phyloP scores from a whole-genome alignment of 768 basidiomycete species.

The Macrolepiota albuminosa region DNA sequence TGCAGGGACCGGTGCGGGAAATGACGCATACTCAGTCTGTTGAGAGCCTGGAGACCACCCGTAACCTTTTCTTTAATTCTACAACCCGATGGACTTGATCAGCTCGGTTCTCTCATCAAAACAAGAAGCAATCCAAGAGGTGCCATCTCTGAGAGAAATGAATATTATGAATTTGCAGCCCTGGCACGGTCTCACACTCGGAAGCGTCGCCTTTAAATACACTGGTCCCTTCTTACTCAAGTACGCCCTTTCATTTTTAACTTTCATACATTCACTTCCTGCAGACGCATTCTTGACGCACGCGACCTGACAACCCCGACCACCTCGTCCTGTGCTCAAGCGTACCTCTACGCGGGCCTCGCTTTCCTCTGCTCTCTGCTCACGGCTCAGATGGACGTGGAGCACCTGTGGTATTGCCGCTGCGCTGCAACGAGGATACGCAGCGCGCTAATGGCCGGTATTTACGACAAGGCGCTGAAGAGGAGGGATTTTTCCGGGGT shows the following conservation, averaged over 20 bases:
- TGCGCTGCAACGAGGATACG: conserved; percentile 72
- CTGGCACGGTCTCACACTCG: conserved; percentile 50
- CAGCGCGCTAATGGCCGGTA: conserved; percentile 75
- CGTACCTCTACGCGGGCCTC: conserved; percentile 76
- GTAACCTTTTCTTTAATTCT: conserved; percentile 31
- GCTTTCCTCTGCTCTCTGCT: conserved; percentile 58
- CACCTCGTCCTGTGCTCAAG: conserved; percentile 14
- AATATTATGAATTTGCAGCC: conserved; percentile 39
- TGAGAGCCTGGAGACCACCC: conserved; percentile 41
- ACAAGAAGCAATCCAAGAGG: conserved; percentile 25
- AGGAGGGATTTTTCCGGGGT: conserved; percentile 81
- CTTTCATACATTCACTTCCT: background rate
- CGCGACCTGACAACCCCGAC: conserved; percentile 40
- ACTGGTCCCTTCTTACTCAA: conserved; percentile 83
- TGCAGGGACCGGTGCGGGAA: conserved; percentile 21
- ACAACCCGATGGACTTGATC: background rate
- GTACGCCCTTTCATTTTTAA: background rate
- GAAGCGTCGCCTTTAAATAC: conserved; percentile 75
- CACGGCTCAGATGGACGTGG: conserved; percentile 65
- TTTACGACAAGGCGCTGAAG: conserved; percentile 86
- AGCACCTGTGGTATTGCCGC: conserved; percentile 78
- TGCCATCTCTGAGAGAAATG: conserved; percentile 33
- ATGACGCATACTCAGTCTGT: conserved; percentile 34
- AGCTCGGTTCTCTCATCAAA: conserved; percentile 44
- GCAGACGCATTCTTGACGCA: conserved; percentile 54